phyloP scores from a whole-genome alignment of 495 filamentous ascomycete genomes.

The Elasticomyces elasticus region DNA sequence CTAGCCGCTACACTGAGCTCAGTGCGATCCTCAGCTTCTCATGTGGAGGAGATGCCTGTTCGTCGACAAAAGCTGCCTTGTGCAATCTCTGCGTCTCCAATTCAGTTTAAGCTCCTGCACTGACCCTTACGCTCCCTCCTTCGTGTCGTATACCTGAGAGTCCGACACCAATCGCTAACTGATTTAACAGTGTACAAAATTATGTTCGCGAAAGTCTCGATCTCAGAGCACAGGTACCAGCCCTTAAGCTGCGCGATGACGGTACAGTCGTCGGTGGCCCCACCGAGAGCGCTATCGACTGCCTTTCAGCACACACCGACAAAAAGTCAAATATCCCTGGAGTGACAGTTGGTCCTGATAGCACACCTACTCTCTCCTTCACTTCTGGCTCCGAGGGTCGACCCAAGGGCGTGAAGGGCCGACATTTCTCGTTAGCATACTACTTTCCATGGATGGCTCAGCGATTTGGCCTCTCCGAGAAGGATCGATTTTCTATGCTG shows the following conservation, averaged over 20 bases:
- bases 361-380: constrained; percentile 71
- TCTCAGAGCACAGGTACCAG: constrained; percentile 68
- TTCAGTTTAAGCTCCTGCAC: too few species aligned
- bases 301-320: constrained; percentile 45
- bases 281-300: constrained; percentile 51
- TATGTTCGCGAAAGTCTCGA: constrained; percentile 67
- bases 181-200: constrained; percentile 44
- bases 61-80: too few species aligned
- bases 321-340: constrained; percentile 51
- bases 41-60: too few species aligned
- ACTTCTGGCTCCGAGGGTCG: constrained; percentile 78
- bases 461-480: constrained; percentile 60
- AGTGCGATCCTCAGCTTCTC: too few species aligned
- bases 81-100: too few species aligned
- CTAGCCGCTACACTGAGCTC: too few species aligned
- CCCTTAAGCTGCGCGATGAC: constrained; percentile 60
- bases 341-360: constrained; percentile 83
- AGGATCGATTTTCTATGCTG: constrained; percentile 77
- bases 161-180: neutral
- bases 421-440: constrained; percentile 78
- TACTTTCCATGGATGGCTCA: constrained; percentile 93
- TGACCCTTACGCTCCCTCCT: too few species aligned
- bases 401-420: constrained; percentile 79
- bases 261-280: constrained; percentile 64
- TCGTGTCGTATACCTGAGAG: neutral